Evolutionary conservation across 2,329 filamentous ascomycete genomes (phyloP).

Genomic region (Diaporthe citriasiana): DNA sequence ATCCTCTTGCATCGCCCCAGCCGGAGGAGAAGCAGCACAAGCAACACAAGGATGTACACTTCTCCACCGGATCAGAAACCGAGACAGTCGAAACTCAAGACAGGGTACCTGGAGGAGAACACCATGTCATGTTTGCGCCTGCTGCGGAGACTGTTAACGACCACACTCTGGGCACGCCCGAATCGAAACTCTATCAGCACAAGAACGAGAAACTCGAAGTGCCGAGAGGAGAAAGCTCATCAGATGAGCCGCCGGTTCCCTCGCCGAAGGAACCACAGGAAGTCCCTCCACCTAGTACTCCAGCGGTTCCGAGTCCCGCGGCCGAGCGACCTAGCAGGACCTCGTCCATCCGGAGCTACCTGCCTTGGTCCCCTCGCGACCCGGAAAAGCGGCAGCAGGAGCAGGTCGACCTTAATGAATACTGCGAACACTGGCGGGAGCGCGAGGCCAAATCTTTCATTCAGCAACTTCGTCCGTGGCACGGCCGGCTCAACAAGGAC

Average conservation of each 20-base stretch:
- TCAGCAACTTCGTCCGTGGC: slow-evolving; percentile 82
- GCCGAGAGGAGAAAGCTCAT: slow-evolving; percentile 18
- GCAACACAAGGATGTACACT: slow-evolving; percentile 46
- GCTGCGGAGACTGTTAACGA: slow-evolving; percentile 43
- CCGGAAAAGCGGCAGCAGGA: slow-evolving; percentile 60
- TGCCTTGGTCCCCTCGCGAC: slow-evolving; percentile 42
- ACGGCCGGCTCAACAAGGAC: slow-evolving; percentile 83
- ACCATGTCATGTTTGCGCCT: slow-evolving; percentile 71
- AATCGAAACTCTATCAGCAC: not conserved
- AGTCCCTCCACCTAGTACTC: not conserved
- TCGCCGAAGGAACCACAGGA: not conserved
- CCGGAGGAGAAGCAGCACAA: slow-evolving; percentile 15
- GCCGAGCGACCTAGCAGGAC: slow-evolving; percentile 33
- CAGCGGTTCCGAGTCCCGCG: slow-evolving; percentile 12
- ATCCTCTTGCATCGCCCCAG: slow-evolving; percentile 28
- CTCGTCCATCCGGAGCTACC: slow-evolving; percentile 38
- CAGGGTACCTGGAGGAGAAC: slow-evolving; percentile 45
- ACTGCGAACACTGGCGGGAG: slow-evolving; percentile 79
- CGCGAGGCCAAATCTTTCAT: slow-evolving; percentile 78
- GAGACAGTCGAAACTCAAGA: slow-evolving; percentile 16
- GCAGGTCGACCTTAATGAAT: slow-evolving; percentile 60
- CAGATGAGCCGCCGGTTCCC: not conserved
- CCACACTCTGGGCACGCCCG: not conserved
- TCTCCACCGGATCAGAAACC: slow-evolving; percentile 12
- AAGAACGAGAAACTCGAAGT: slow-evolving; percentile 21